Conservation (phyloP, 768 basidiomycete genomes). For the Rhizopogon vinicolor region DNA sequence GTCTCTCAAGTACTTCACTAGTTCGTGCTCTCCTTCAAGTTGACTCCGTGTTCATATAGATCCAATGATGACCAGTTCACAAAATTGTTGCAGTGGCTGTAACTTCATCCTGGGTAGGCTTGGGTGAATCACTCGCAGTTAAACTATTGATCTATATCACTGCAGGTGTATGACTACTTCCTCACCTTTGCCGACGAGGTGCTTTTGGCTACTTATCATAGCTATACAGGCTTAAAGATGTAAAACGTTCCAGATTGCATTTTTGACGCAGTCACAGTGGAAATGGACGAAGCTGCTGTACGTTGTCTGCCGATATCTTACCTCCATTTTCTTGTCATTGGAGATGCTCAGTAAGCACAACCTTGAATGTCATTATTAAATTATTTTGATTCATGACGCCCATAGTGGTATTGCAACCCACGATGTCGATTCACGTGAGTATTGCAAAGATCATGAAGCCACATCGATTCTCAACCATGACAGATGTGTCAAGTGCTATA, state of each 20-base stretch:
- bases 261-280: neutral
- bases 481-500: neutral
- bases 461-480: neutral
- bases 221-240: neutral
- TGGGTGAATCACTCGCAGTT: neutral
- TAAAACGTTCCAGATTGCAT: neutral
- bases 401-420: neutral
- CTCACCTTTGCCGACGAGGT: conserved; percentile 1
- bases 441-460: neutral
- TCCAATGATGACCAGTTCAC: neutral
- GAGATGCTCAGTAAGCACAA: neutral
- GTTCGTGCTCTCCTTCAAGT: neutral
- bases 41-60: neutral
- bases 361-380: neutral
- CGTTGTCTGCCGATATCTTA: conserved; percentile 9
- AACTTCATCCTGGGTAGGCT: neutral
- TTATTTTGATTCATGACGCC: neutral
- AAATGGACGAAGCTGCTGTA: neutral
- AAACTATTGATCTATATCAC: neutral
- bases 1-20: neutral
- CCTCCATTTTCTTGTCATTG: neutral
- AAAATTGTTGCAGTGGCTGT: neutral
- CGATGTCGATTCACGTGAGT: neutral
- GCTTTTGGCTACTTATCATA: neutral
- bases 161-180: neutral